These are phyloP conservation scores for Rhazya stricta DNA, from an alignment of 257 asterid genomes.

Conservation along the genomic window DNA sequence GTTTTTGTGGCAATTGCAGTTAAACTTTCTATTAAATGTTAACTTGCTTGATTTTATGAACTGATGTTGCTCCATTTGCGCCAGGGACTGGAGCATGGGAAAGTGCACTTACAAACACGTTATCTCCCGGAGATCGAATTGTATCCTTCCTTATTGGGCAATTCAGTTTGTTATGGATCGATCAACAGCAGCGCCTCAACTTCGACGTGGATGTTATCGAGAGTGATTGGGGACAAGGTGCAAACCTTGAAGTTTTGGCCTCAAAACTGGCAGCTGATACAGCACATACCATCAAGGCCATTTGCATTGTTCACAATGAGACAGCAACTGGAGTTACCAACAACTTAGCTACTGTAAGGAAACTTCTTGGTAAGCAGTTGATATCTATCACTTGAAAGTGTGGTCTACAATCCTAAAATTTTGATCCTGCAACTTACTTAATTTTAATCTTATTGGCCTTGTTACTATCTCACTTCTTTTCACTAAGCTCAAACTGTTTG, in stretches of 20 bases:
- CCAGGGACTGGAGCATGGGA: conserved; percentile 99
- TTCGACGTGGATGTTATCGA: conserved; percentile 92
- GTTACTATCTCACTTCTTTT: too few relatives aligned
- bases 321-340: conserved; percentile 97
- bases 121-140: conserved; percentile 88
- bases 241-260: conserved; percentile 73
- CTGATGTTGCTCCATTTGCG: conserved; percentile 11
- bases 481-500: too few relatives aligned
- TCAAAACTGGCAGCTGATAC: conserved; percentile 70
- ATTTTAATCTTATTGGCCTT: too few relatives aligned
- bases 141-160: conserved; percentile 91
- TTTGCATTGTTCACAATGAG: conserved; percentile 97
- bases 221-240: conserved; percentile 96
- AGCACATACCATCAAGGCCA: conserved; percentile 81
- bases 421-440: too few relatives aligned
- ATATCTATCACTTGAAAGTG: neutral
- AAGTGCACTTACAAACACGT: conserved; percentile 95
- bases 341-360: conserved; percentile 87
- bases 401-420: neutral
- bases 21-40: too few relatives aligned
- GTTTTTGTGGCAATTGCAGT: neutral
- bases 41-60: neutral
- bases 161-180: conserved; percentile 97
- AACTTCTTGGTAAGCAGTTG: conserved; percentile 64
- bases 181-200: conserved; percentile 90